Base-by-base conservation (phyloP, 345 rosid species). In the Iberis pinnata region DNA sequence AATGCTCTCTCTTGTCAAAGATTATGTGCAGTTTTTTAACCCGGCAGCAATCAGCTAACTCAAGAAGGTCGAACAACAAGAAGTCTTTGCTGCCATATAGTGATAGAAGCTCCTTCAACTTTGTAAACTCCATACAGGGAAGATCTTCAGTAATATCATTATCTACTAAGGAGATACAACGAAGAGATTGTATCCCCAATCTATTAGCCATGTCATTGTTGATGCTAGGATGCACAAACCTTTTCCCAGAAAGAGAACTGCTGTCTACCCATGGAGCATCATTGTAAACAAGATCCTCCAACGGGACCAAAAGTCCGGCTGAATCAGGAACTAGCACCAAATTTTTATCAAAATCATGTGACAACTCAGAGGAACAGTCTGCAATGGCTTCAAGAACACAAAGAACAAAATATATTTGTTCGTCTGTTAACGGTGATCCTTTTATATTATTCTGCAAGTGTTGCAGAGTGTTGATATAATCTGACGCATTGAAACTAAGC, bases 211-310 rank as follows among this genome's bases (percentile, higher is more conserved):
- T 70, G 57, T 86, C 95, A 76, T 77, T 80, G 79, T 71, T 76
- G 65, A 89, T 76, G 72, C 81, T 70, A 31, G 84, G 80, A 76
- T 89, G 97, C 45, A 89, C 73, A 78, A 89, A 81, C 61, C 70
- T 76, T 60, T 83, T 89, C 69, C 77, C 93, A 56, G 64, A 47
- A 46, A 83, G 70, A 24, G 75, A 64, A 73, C 60, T 69, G 53
- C 63, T 73, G 70, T 89, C 95, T 49, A 89, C 89, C 97, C 97
- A 89, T n/a, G 95, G 97, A 54, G 97, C 97, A 70, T 89, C 97
- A 69, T 89, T 86, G 71, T 80, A 83, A 12, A 89, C 73, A 60
- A 89, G 86, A 68, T 89, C 82, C 48, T 73, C 72, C 17, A 77
- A 78, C 40, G 61, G 64, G 64, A 67, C 70, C 68, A 89, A 71